Percentiles rank a stretch among this genome's conserved stretches.
These are phyloP conservation scores for Rhizopus delemar DNA, from an alignment of 371 early-diverging fungal species.

Conservation along the genomic window DNA sequence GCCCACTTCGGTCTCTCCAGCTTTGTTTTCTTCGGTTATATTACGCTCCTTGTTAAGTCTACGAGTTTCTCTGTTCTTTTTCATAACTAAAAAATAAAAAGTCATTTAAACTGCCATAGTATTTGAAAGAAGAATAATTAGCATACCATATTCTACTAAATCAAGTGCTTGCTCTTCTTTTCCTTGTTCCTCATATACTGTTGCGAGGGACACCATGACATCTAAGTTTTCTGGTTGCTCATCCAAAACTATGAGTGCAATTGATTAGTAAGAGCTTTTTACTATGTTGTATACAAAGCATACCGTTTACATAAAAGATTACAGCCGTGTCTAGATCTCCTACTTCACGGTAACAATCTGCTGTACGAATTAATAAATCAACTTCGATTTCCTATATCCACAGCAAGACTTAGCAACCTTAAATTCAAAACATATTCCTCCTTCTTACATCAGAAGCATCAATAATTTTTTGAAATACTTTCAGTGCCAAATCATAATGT, in stretches of 20 bases:
- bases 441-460: conserved; percentile 55
- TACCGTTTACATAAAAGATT: conserved; percentile 57
- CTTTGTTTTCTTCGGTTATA: conserved; percentile 4
- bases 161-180: conserved; percentile 71
- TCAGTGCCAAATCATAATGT: conserved; percentile 66
- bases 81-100: conserved; percentile 30
- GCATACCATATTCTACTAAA: conserved; percentile 59
- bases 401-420: background rate
- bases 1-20: conserved; percentile 5
- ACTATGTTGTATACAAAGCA: background rate
- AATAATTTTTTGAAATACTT: conserved; percentile 61
- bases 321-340: conserved; percentile 68
- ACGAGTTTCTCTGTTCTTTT: conserved; percentile 32
- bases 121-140: background rate
- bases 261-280: background rate
- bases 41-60: conserved; percentile 14
- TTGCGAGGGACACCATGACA: conserved; percentile 74
- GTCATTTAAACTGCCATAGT: background rate
- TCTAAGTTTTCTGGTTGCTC: conserved; percentile 70
- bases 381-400: conserved; percentile 46
- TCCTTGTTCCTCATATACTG: conserved; percentile 84
- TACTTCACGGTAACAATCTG: conserved; percentile 69
- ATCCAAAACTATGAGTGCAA: conserved; percentile 32
- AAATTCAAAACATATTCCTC: conserved; percentile 15
- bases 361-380: conserved; percentile 58